Evolutionary conservation across 805 yeast genomes (phyloP), one percentile per base, ranked within the genome.

Genomic region (Middelhovenomyces tepae): DNA sequence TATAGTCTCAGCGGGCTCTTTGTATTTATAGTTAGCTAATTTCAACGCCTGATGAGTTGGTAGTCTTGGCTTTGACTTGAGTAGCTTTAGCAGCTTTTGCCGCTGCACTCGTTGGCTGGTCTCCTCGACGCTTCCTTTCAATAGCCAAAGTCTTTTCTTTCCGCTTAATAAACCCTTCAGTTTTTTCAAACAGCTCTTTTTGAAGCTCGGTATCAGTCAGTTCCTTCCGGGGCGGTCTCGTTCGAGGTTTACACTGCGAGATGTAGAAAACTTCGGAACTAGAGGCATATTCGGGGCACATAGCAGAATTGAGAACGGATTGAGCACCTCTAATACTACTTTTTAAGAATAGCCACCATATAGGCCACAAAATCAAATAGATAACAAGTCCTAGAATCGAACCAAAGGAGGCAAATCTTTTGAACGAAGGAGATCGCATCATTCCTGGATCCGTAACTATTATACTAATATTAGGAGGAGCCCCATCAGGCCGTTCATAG

Each of bases 1-100:
- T 58, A 81, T 91, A 44, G 97, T 91, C 34, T 80, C 94, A 45
- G 97, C 97, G 16, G 95, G 95, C 17, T 86, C 96, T 3, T 68
- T 91, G 65, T 91, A 91, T 59, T 54, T 75, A 40, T 62, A 57
- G 37, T n/a, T n/a, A n/a, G n/a, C n/a, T n/a, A n/a, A n/a, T n/a
- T n/a, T n/a, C n/a, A n/a, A n/a, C n/a, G 14, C 19, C 24, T 28
- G 32, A 32, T 28, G 36, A 36, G 8, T 32, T 27, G 7, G 33
- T 27, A 5, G 31, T 35, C 18, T 36, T 31, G 7, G 22, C 26
- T 37, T 32, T 35, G 15, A 18, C 36, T 18, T 34, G n/a, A n/a
- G 7, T 26, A 8, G 15, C 27, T 8, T 13, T 11, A 24, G 29
- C 7, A 26, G 15, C 19, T 26, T 18, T 16, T 15, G 15, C 19